Conservation (phyloP, 306 rosid genomes). For the Cicer chorassanicum region DNA sequence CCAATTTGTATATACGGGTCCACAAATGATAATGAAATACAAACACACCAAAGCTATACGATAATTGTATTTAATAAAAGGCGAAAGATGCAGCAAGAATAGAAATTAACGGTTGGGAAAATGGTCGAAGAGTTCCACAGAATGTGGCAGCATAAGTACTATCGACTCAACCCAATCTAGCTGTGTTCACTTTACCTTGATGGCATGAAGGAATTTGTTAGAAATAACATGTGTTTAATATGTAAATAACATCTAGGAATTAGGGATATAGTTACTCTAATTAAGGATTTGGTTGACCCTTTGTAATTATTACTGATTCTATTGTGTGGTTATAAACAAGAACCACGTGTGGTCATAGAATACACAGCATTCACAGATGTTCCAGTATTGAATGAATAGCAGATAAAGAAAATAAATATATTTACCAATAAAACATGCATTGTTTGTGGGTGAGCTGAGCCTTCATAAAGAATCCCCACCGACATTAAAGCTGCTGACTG, state of each 20-base stretch:
- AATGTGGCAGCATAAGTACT: slow-evolving; percentile 4
- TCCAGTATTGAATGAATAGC: slow-evolving; percentile 31
- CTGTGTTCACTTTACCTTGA: not conserved
- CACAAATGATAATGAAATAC: slow-evolving; percentile 23
- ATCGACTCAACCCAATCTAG: too few species aligned
- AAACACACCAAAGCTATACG: slow-evolving; percentile 34
- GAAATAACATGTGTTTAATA: not conserved
- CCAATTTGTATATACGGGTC: slow-evolving; percentile 7
- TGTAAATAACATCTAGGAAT: not conserved
- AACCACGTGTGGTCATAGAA: slow-evolving; percentile 5
- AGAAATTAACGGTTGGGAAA: not conserved
- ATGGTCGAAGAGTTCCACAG: slow-evolving; percentile 24
- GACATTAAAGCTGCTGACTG: slow-evolving; percentile 97
- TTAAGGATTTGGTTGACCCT: not conserved
- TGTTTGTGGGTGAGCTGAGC: slow-evolving; percentile 91
- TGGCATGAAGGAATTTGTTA: slow-evolving; percentile 6
- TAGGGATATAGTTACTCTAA: not conserved
- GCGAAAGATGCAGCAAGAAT: slow-evolving; percentile 20
- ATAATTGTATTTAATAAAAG: slow-evolving; percentile 9
- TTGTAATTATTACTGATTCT: slow-evolving; percentile 14
- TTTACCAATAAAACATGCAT: slow-evolving; percentile 90
- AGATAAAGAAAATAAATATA: slow-evolving; percentile 45
- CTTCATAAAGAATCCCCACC: slow-evolving; percentile 86
- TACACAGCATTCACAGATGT: slow-evolving; percentile 20
- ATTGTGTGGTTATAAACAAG: slow-evolving; percentile 1